These are phyloP conservation scores for Fusarium fujikuroi DNA, from an alignment of 2,329 filamentous ascomycete genomes.

Conservation along the genomic window DNA sequence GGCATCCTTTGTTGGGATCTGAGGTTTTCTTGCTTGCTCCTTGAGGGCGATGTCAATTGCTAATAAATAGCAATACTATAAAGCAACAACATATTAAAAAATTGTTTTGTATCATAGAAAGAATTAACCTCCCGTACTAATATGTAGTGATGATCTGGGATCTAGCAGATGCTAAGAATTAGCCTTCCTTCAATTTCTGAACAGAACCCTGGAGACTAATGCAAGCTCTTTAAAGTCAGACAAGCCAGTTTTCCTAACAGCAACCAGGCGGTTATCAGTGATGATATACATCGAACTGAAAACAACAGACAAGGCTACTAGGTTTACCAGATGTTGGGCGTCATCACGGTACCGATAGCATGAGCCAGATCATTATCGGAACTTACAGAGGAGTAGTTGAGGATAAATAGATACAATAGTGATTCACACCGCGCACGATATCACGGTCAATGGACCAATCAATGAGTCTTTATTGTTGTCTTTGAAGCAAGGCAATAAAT, in stretches of 20 bases:
- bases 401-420: neutral
- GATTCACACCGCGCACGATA: neutral
- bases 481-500: constrained; percentile 17
- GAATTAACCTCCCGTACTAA: neutral
- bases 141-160: neutral
- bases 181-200: constrained; percentile 12
- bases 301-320: constrained; percentile 49
- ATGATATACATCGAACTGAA: constrained; percentile 15
- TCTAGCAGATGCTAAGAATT: constrained; percentile 18
- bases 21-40: neutral
- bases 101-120: neutral
- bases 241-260: constrained; percentile 43
- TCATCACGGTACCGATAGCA: constrained; percentile 46
- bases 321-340: constrained; percentile 57
- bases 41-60: neutral
- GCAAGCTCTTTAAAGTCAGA: constrained; percentile 33
- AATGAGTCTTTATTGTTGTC: neutral
- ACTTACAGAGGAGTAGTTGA: constrained; percentile 29
- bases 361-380: neutral
- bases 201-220: neutral
- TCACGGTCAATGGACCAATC: neutral
- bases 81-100: neutral
- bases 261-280: constrained; percentile 43
- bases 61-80: neutral
- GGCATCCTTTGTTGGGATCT: neutral